Evolutionary conservation across 129 eudicot genomes (phyloP).

Genomic region (Lonicera japonica): DNA sequence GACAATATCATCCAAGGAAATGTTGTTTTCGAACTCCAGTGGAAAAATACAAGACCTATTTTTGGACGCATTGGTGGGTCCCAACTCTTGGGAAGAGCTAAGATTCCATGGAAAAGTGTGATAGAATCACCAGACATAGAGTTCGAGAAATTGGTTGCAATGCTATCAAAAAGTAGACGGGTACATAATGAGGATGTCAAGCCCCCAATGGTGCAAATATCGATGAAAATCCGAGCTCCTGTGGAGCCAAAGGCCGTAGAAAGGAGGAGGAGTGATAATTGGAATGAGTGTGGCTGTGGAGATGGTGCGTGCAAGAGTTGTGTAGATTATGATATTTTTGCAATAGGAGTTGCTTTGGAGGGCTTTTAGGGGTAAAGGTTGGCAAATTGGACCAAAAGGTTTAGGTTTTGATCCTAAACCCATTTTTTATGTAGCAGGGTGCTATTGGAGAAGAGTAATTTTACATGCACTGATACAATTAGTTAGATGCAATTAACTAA

Average conservation of each 20-base stretch:
- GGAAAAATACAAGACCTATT: constrained; percentile 17
- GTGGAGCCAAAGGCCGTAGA: neutral
- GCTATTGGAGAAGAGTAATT: too few species aligned
- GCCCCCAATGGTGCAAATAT: constrained; percentile 42
- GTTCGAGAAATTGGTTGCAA: constrained; percentile 43
- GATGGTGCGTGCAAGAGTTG: constrained; percentile 34
- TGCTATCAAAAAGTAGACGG: constrained; percentile 23
- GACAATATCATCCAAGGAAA: constrained; percentile 27
- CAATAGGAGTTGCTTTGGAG: constrained; percentile 41
- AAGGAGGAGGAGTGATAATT: constrained; percentile 8
- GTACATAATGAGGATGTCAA: constrained; percentile 23
- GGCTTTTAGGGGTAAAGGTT: constrained; percentile 10
- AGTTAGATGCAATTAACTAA: too few species aligned
- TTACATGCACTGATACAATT: too few species aligned
- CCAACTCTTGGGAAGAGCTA: constrained; percentile 43
- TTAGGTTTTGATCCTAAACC: too few species aligned
- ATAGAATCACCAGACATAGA: constrained; percentile 41
- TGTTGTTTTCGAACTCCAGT: too few species aligned
- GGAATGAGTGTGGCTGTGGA: neutral
- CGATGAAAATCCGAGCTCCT: constrained; percentile 31
- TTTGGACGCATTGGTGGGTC: constrained; percentile 42
- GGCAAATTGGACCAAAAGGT: too few species aligned
- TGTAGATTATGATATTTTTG: constrained; percentile 34
- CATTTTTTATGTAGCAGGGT: too few species aligned
- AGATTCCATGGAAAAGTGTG: constrained; percentile 47